Base-by-base conservation (phyloP, 371 early-diverging fungal genomes). In the Mortierella sp. region DNA sequence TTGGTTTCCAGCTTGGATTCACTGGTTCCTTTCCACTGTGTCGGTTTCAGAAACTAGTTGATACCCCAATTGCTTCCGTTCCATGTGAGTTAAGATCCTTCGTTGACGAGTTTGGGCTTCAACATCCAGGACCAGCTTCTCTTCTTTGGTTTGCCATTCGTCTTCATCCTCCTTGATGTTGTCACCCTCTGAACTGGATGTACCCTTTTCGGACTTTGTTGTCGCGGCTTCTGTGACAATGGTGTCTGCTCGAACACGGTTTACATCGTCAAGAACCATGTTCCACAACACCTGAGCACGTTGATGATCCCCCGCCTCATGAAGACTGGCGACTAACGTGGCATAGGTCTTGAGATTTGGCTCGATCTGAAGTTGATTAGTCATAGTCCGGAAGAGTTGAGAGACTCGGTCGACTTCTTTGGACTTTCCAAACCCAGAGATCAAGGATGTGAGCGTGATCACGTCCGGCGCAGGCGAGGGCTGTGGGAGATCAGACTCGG, bases 291-390 rank as follows among this genome's bases (percentile, higher is more conserved):
- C 45, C n/a, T 70, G 70, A 6, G 80, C 80, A 5, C 60, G 57
- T 29, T 56, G 46, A 37, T 73, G 70, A 30, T 73, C 73, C 3
- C 80, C 80, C 21, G 57, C 15, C 12, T 61, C 64, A 45, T 70
- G 70, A 6, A 79, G 62, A 16, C 70, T 74, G 4, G 73, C 70
- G 1, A 64, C 70, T 2, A 79, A 60, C 1, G 73, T 53, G 12
- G 70, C 58, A 29, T 79, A 79, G 15, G 80, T 79, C 61, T 79
- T 79, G 44, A 79, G 52, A 58, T 73, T 79, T 28, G 80, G 80
- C 25, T 73, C 70, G 11, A 79, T 62, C 23, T 47, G 43, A 44
- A 58, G 62, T 9, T 23, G 65, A 12, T 61, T 60, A 5, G 70
- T 73, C 80, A 79, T 69, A 11, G 70, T 70, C n/a, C 58, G 65